These are phyloP conservation scores for Peronospora destructor DNA, from an alignment of 352 stramenopile genomes.

Conservation along the genomic window DNA sequence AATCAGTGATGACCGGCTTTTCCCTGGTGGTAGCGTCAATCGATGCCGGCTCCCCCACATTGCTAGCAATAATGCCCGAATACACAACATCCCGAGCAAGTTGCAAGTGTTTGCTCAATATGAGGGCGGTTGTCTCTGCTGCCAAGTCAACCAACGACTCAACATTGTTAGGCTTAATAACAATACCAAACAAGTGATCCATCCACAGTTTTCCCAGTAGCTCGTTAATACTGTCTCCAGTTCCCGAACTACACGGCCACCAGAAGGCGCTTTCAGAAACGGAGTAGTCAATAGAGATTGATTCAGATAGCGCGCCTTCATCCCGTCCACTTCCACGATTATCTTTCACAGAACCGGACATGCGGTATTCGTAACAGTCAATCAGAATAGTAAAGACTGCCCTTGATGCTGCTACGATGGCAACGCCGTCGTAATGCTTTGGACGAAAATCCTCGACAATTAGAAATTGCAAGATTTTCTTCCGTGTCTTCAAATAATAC, in stretches of 20 bases:
- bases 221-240: slow-evolving; percentile 7
- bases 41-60: slow-evolving; percentile 13
- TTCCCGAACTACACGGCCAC: slow-evolving; percentile 55
- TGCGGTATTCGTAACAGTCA: slow-evolving; percentile 69
- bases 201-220: slow-evolving; percentile 58
- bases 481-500: slow-evolving; percentile 56
- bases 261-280: slow-evolving; percentile 72
- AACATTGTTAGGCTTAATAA: slow-evolving; percentile 59
- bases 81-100: slow-evolving; percentile 66
- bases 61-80: slow-evolving; percentile 26
- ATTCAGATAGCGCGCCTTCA: slow-evolving; percentile 68
- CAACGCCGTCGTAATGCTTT: slow-evolving; percentile 43
- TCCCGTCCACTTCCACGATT: slow-evolving; percentile 27
- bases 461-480: slow-evolving; percentile 50
- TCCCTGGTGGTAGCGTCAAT: slow-evolving; percentile 32
- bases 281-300: slow-evolving; percentile 63
- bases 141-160: slow-evolving; percentile 66
- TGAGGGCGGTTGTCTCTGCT: slow-evolving; percentile 57
- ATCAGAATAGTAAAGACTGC: slow-evolving; percentile 66
- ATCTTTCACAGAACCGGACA: slow-evolving; percentile 16
- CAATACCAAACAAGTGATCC: slow-evolving; percentile 55
- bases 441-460: slow-evolving; percentile 41
- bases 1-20: slow-evolving; percentile 54
- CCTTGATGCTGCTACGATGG: slow-evolving; percentile 42
- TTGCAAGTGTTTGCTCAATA: slow-evolving; percentile 77